Conservation (phyloP, 305 asterid species). For the Salvia sclarea region DNA sequence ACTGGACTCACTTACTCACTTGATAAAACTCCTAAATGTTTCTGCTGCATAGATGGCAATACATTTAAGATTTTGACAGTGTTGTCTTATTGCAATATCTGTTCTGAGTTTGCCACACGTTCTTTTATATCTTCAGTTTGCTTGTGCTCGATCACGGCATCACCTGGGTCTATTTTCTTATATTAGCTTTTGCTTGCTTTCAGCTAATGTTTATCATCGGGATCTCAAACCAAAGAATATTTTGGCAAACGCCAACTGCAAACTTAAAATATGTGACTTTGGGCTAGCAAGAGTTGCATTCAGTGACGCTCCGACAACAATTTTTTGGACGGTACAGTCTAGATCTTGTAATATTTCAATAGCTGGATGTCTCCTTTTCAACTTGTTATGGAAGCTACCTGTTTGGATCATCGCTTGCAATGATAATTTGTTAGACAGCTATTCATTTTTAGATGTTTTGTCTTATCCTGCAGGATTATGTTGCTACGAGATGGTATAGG, state of each 20-base stretch:
- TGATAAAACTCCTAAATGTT: background rate
- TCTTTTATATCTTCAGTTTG: background rate
- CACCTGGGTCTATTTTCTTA: constrained; percentile 24
- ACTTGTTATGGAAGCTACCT: background rate
- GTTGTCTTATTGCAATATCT: constrained; percentile 3
- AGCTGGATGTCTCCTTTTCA: constrained; percentile 21
- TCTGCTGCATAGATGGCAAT: constrained; percentile 15
- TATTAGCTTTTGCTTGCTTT: constrained; percentile 34
- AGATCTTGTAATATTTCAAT: background rate
- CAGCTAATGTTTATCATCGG: constrained; percentile 95
- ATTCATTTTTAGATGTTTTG: constrained; percentile 42
- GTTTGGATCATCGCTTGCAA: background rate
- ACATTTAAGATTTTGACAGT: background rate
- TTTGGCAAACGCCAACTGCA: constrained; percentile 98
- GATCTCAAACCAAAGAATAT: constrained; percentile 97
- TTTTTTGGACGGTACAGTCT: constrained; percentile 87
- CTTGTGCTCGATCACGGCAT: background rate
- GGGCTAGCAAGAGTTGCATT: constrained; percentile 98
- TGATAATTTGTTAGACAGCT: constrained; percentile 5
- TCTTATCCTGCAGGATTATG: constrained; percentile 67
- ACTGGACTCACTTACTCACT: constrained; percentile 4
- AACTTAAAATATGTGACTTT: constrained; percentile 91
- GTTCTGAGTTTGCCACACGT: background rate
- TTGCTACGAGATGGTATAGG: constrained; percentile 96
- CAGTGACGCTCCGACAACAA: constrained; percentile 82